phyloP scores from a whole-genome alignment of 1,284 basidiomycete genomes.

The Neolentinus lepideus region DNA sequence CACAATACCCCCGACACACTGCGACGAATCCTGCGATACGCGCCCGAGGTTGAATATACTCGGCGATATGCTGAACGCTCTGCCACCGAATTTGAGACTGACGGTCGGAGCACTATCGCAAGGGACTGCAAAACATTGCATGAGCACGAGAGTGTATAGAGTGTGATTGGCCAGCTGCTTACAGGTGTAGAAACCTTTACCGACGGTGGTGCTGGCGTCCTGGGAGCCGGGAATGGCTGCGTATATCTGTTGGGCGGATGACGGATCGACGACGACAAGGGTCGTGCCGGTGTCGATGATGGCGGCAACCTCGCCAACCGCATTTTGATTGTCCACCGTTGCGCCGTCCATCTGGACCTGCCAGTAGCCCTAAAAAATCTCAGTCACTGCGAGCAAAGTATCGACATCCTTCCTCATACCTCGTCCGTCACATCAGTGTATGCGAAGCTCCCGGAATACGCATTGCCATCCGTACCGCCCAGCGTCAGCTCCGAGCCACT shows the following conservation, averaged over 20 bases:
- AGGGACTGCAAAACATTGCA: slow-evolving; percentile 11
- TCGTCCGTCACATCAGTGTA: slow-evolving; percentile 14
- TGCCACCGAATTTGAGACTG: slow-evolving; percentile 15
- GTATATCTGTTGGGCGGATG: slow-evolving; percentile 7
- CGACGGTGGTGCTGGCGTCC: slow-evolving; percentile 1
- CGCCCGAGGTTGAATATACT: slow-evolving; percentile 15
- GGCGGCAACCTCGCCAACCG: slow-evolving; percentile 3
- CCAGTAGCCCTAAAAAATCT: slow-evolving; percentile 17
- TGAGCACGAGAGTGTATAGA: slow-evolving; percentile 1
- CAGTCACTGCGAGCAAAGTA: not conserved
- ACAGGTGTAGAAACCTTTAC: slow-evolving; percentile 1
- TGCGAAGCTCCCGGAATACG: slow-evolving; percentile 16
- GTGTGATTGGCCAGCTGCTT: not conserved
- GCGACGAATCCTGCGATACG: slow-evolving; percentile 6
- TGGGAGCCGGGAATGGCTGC: slow-evolving; percentile 17
- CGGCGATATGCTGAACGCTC: slow-evolving; percentile 13
- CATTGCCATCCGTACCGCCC: slow-evolving; percentile 23
- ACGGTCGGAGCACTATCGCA: slow-evolving; percentile 14
- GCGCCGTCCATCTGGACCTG: slow-evolving; percentile 15
- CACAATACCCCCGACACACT: slow-evolving; percentile 18
- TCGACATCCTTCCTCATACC: too few species aligned
- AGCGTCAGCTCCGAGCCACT: slow-evolving; percentile 30
- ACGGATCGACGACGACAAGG: slow-evolving; percentile 2
- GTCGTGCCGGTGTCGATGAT: slow-evolving; percentile 7
- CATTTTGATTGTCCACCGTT: slow-evolving; percentile 10